Conservation (phyloP, 2,329 filamentous ascomycete genomes). For the Diaporthe ilicicola region DNA sequence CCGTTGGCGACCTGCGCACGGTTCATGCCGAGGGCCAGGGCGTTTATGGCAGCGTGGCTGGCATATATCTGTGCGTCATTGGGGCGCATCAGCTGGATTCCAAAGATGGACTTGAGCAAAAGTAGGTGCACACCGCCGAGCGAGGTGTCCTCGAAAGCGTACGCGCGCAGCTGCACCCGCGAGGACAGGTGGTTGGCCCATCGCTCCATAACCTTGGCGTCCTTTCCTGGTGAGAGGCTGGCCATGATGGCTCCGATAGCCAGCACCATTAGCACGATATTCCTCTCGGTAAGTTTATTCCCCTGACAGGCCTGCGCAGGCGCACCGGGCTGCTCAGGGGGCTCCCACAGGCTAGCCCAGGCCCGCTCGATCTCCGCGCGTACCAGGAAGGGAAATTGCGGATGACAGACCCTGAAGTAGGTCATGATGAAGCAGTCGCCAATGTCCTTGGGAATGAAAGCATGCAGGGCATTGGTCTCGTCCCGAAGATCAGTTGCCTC, state of each 20-base stretch:
- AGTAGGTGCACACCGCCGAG: neutral
- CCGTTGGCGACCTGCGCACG: neutral
- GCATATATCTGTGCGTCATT: neutral
- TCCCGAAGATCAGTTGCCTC: neutral
- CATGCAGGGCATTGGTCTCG: neutral
- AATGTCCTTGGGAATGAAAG: neutral
- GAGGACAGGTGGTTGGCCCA: neutral
- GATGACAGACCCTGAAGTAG: conserved; percentile 4
- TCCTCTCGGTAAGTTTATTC: neutral
- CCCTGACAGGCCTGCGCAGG: neutral
- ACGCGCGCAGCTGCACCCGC: neutral
- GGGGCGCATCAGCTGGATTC: conserved; percentile 10
- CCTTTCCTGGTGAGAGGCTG: neutral
- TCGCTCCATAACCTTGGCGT: neutral
- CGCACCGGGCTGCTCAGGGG: neutral
- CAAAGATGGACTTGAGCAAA: neutral
- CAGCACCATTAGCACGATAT: neutral
- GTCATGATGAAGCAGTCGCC: neutral
- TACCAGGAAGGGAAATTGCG: neutral
- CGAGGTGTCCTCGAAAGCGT: conserved; percentile 6
- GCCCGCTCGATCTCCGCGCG: neutral
- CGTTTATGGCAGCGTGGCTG: neutral
- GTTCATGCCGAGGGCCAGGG: neutral
- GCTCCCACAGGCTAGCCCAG: neutral
- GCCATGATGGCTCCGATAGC: conserved; percentile 5